Conservation (phyloP, 805 yeast genomes). For the Lipomyces kockii region DNA sequence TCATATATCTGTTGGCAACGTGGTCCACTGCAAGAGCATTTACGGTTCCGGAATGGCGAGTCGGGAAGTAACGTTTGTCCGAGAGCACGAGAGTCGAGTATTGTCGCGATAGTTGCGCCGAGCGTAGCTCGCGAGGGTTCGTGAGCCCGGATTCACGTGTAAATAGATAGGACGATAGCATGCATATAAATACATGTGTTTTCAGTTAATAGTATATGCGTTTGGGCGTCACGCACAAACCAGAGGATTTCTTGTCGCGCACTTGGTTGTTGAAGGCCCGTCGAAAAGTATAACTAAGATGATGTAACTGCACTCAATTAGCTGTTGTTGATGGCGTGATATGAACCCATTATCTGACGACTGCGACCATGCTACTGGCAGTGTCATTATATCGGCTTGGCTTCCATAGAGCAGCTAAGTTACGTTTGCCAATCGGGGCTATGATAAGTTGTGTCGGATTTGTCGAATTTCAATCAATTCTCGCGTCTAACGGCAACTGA, state of each 20-base stretch:
- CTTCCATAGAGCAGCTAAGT: too few species aligned
- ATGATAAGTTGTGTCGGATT: too few species aligned
- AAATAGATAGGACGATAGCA: conserved; percentile 33
- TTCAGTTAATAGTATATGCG: not conserved
- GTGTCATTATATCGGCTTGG: not conserved
- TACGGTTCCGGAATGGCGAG: conserved; percentile 52
- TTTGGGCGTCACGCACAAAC: not conserved
- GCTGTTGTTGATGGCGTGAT: not conserved
- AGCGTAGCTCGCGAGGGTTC: conserved; percentile 32
- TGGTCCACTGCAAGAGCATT: conserved; percentile 64
- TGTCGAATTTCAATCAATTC: too few species aligned
- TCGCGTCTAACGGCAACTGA: too few species aligned
- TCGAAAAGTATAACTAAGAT: not conserved
- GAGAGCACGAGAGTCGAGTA: conserved; percentile 30
- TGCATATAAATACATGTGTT: conserved; percentile 14
- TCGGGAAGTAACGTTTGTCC: conserved; percentile 37
- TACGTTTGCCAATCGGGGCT: too few species aligned
- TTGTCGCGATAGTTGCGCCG: conserved; percentile 28
- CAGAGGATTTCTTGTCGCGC: not conserved
- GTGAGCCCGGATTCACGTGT: conserved; percentile 35
- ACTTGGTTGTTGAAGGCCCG: not conserved
- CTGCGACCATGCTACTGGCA: not conserved
- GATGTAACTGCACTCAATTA: not conserved
- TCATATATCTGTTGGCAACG: conserved; percentile 50
- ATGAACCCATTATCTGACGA: not conserved